Percentiles rank a stretch among this genome's conserved stretches.
phyloP scores from a whole-genome alignment of 306 rosid genomes.

The Glycine latifolia region DNA sequence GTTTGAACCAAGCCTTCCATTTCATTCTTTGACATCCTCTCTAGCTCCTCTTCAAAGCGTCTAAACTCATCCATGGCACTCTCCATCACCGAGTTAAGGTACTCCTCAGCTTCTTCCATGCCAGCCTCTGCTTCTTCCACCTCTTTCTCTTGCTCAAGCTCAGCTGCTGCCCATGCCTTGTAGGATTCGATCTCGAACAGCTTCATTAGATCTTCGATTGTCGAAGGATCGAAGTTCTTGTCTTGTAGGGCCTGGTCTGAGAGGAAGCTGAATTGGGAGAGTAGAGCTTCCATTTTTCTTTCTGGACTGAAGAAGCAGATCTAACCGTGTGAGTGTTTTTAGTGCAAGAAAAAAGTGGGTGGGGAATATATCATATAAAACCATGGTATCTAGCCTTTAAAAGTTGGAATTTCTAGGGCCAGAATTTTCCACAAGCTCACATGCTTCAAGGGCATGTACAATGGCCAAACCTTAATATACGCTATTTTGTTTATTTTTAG shows the following conservation, averaged over 20 bases:
- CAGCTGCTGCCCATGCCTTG: conserved; percentile 90
- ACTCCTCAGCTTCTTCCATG: conserved; percentile 67
- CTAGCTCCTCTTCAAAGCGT: conserved; percentile 73
- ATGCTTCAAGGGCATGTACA: background rate
- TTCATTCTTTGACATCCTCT: conserved; percentile 60
- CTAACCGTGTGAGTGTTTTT: background rate
- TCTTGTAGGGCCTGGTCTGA: conserved; percentile 74
- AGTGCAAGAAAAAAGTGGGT: background rate
- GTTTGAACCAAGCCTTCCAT: conserved; percentile 53
- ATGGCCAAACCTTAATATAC: too few species aligned
- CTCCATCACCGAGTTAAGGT: conserved; percentile 83
- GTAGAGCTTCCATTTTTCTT: conserved; percentile 71
- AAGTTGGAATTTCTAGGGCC: background rate
- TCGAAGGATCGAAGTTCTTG: conserved; percentile 84
- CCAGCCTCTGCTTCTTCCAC: conserved; percentile 63
- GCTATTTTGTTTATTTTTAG: too few species aligned
- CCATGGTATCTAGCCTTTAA: background rate
- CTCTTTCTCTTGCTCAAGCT: conserved; percentile 66
- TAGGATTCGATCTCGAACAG: conserved; percentile 95
- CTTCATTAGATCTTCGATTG: conserved; percentile 78
- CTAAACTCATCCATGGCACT: conserved; percentile 92
- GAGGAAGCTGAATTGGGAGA: conserved; percentile 75
- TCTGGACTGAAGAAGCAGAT: conserved; percentile 40
- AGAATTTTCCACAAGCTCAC: conserved; percentile 8
- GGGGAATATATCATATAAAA: too few species aligned